Evolutionary conservation across 176 grass and related monocot genomes (phyloP).

Genomic region (Phoenix dactylifera): DNA sequence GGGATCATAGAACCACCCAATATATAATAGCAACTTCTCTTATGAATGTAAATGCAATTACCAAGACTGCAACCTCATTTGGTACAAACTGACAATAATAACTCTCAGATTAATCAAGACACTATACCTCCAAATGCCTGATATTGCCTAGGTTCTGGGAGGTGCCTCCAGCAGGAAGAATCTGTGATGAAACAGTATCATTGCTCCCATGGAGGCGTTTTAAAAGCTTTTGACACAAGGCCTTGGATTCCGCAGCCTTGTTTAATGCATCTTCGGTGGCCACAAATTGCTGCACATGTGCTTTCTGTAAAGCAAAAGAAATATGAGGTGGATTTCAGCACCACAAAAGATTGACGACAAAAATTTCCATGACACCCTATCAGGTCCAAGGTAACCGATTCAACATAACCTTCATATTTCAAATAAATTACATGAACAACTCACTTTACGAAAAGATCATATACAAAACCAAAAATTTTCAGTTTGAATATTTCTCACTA

Average conservation of each 20-base stretch:
- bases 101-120: no score
- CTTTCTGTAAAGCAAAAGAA: constrained; percentile 73
- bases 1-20: no score
- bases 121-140: constrained; percentile 64
- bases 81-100: no score
- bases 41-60: no score
- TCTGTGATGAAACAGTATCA: constrained; percentile 51
- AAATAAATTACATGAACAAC: no score
- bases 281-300: constrained; percentile 97
- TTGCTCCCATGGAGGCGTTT: constrained; percentile 61
- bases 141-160: constrained; percentile 63
- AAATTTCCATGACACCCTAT: not conserved
- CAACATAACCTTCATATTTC: no score
- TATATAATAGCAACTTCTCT: no score
- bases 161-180: constrained; percentile 44
- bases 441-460: no score
- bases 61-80: no score
- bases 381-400: not conserved
- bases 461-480: no score
- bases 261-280: constrained; percentile 98
- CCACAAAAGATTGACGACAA: not conserved
- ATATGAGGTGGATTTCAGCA: constrained; percentile 20
- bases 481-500: no score
- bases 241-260: constrained; percentile 96
- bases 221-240: constrained; percentile 80